phyloP scores from a whole-genome alignment of 2,329 filamentous ascomycete species.

The Ascochyta koolunga region DNA sequence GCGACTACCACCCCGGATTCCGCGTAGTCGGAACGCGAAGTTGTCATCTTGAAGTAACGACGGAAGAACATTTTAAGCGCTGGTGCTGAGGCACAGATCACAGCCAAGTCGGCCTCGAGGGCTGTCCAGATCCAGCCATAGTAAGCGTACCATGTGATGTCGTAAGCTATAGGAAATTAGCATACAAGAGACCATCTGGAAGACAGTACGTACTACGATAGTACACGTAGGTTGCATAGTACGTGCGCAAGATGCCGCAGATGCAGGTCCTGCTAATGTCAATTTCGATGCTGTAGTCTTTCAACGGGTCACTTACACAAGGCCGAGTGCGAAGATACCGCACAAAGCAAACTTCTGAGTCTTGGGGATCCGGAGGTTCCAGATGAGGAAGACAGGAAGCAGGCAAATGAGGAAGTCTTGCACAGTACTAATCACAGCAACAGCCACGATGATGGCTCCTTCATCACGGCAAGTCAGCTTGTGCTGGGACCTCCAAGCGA shows the following conservation, averaged over 20 bases:
- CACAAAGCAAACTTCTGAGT: conserved; percentile 54
- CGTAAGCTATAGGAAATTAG: conserved; percentile 33
- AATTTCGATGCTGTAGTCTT: neutral
- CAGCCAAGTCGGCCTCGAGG: conserved; percentile 50
- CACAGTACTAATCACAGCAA: conserved; percentile 47
- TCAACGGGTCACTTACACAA: conserved; percentile 43
- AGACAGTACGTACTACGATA: conserved; percentile 23
- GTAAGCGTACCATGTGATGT: conserved; percentile 50
- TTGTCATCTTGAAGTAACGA: conserved; percentile 43
- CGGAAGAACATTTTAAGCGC: conserved; percentile 53
- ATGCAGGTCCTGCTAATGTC: conserved; percentile 35
- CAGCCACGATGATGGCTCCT: conserved; percentile 46
- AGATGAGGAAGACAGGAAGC: conserved; percentile 53
- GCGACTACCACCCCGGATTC: conserved; percentile 4
- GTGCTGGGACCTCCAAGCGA: conserved; percentile 38
- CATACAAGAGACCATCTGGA: neutral
- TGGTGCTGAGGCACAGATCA: conserved; percentile 52
- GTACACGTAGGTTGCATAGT: conserved; percentile 44
- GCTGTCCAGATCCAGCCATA: conserved; percentile 51
- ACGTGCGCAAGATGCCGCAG: conserved; percentile 47
- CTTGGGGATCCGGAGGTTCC: conserved; percentile 51
- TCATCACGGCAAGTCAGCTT: conserved; percentile 48
- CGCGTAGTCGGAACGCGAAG: conserved; percentile 17
- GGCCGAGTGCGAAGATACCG: conserved; percentile 52
- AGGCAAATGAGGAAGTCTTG: conserved; percentile 51